phyloP scores from a whole-genome alignment of 495 filamentous ascomycete species.

The Sphaerosporella brunnea region DNA sequence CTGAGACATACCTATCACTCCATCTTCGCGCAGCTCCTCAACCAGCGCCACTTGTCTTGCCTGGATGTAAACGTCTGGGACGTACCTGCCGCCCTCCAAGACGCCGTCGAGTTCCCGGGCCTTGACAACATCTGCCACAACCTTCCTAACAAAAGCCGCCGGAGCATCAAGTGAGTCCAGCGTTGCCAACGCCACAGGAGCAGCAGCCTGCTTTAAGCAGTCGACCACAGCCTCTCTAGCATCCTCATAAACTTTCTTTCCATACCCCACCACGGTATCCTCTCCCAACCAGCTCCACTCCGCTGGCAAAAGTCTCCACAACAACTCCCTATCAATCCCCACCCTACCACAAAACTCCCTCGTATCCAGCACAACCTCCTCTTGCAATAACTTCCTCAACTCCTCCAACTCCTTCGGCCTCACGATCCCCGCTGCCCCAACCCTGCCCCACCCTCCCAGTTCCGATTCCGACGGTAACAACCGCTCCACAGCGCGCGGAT shows the following conservation, averaged over 20 bases:
- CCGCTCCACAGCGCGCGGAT: slow-evolving; percentile 14
- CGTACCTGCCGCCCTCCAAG: neutral
- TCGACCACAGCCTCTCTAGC: neutral
- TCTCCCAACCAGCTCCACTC: slow-evolving; percentile 8
- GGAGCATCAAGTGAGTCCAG: neutral
- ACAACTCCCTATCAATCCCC: slow-evolving; percentile 13
- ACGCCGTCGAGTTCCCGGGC: neutral
- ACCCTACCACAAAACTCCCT: slow-evolving; percentile 15
- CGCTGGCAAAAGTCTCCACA: slow-evolving; percentile 2
- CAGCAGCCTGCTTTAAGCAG: neutral
- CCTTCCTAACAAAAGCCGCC: neutral
- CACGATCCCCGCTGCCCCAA: slow-evolving; percentile 16
- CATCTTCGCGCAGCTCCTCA: neutral
- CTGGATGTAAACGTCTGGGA: neutral
- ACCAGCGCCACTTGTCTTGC: neutral
- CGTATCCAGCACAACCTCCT: slow-evolving; percentile 11
- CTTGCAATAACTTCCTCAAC: slow-evolving; percentile 9
- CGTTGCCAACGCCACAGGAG: neutral
- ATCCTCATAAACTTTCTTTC: neutral
- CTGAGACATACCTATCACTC: neutral
- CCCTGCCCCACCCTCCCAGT: slow-evolving; percentile 18
- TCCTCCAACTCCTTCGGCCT: slow-evolving; percentile 12
- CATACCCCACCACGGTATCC: slow-evolving; percentile 6
- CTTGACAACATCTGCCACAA: neutral
- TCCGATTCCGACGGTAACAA: slow-evolving; percentile 15